These are phyloP conservation scores for Hemisphaericaspora xylofermentans DNA, from an alignment of 1,139 yeast species.

Conservation along the genomic window DNA sequence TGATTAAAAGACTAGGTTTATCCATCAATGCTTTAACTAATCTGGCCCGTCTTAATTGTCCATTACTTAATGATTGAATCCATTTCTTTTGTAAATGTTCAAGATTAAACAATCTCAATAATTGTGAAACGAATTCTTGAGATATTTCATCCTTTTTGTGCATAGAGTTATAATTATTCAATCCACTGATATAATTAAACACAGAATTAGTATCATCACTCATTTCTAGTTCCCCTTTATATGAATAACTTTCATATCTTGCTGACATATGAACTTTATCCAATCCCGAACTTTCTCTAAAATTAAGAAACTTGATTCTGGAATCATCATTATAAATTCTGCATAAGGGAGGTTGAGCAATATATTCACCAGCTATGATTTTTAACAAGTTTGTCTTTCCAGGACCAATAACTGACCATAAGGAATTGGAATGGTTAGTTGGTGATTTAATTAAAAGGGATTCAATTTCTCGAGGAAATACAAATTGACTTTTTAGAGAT, in stretches of 20 bases:
- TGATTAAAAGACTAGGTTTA: slow-evolving; percentile 62
- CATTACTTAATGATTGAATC: slow-evolving; percentile 88
- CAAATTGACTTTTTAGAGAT: slow-evolving; percentile 9
- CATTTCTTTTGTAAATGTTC: slow-evolving; percentile 62
- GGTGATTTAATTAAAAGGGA: slow-evolving; percentile 25
- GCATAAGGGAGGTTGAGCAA: slow-evolving; percentile 53
- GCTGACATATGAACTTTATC: slow-evolving; percentile 84
- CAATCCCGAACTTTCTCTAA: slow-evolving; percentile 52
- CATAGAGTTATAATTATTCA: slow-evolving; percentile 47
- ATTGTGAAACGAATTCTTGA: slow-evolving; percentile 31
- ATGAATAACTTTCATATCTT: slow-evolving; percentile 72
- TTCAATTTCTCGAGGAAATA: slow-evolving; percentile 25
- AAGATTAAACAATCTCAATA: slow-evolving; percentile 55
- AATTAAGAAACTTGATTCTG: slow-evolving; percentile 48
- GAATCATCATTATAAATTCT: slow-evolving; percentile 50
- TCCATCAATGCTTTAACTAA: slow-evolving; percentile 71
- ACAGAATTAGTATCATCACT: slow-evolving; percentile 77
- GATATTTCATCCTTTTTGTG: slow-evolving; percentile 15
- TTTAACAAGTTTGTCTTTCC: slow-evolving; percentile 34
- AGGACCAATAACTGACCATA: slow-evolving; percentile 40
- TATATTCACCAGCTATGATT: slow-evolving; percentile 36
- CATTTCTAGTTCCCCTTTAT: slow-evolving; percentile 54
- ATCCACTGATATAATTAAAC: slow-evolving; percentile 53
- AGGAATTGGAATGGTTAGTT: slow-evolving; percentile 18
- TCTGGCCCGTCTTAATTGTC: slow-evolving; percentile 88